phyloP scores from a whole-genome alignment of 192 early-diverging fungal genomes.

The Anaeromyces robustus region DNA sequence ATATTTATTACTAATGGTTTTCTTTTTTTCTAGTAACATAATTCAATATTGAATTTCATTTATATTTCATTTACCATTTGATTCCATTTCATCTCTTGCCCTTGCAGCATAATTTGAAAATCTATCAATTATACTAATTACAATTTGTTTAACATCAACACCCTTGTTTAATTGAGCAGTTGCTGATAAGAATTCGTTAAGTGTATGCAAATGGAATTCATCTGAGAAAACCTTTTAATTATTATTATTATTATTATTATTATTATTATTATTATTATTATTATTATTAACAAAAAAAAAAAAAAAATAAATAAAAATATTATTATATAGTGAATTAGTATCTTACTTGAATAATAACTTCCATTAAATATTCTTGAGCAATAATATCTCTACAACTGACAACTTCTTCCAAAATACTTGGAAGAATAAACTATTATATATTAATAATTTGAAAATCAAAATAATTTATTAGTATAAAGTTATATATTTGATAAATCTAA shows the following conservation, averaged over 20 bases:
- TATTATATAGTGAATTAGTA: no score
- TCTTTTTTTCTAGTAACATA: no score
- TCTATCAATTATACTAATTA: constrained; percentile 88
- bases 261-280: not conserved
- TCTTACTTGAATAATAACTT: constrained; percentile 91
- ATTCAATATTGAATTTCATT: no score
- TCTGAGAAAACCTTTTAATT: constrained; percentile 75
- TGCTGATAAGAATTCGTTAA: constrained; percentile 76
- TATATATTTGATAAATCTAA: no score
- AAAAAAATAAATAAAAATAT: not conserved
- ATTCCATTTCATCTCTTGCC: constrained; percentile 11
- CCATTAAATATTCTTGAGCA: constrained; percentile 99
- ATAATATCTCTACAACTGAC: constrained; percentile 93
- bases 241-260: not conserved
- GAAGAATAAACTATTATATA: constrained; percentile 51
- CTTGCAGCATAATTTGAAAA: constrained; percentile 81
- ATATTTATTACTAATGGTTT: no score
- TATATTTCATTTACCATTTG: not conserved
- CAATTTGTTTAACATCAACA: constrained; percentile 93
- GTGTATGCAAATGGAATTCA: constrained; percentile 85
- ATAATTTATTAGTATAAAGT: no score
- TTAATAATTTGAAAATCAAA: not conserved
- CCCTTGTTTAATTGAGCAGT: constrained; percentile 78
- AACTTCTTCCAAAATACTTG: constrained; percentile 86
- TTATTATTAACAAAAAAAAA: not conserved